Conservation (phyloP, 129 eudicot species). For the Arctium minus region DNA sequence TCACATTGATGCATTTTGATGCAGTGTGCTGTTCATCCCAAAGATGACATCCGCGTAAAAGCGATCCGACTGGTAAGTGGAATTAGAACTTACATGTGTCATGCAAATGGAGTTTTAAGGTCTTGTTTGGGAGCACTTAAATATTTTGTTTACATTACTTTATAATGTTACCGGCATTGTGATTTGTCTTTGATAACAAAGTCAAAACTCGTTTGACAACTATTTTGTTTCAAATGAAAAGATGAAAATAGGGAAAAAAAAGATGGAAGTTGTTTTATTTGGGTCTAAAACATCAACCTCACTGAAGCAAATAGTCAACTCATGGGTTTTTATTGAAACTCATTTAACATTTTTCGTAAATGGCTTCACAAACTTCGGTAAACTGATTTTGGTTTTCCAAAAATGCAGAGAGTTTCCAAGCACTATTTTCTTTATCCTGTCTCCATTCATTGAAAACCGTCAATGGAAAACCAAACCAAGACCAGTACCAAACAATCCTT, state of each 20-base stretch:
- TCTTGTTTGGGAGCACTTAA: conserved; percentile 4
- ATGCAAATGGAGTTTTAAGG: conserved; percentile 14
- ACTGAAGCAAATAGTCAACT: background rate
- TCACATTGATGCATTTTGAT: conserved; percentile 22
- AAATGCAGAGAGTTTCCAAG: background rate
- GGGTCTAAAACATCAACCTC: background rate
- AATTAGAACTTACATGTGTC: background rate
- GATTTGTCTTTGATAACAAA: conserved; percentile 1
- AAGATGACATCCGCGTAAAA: conserved; percentile 83
- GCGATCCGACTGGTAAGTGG: conserved; percentile 84
- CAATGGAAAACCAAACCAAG: background rate
- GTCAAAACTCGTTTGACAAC: conserved; percentile 3
- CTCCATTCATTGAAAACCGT: background rate
- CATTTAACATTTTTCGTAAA: background rate
- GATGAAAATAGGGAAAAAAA: background rate
- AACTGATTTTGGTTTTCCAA: background rate
- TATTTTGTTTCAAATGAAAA: background rate
- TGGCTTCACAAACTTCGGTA: background rate
- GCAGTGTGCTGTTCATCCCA: conserved; percentile 92
- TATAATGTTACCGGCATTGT: background rate
- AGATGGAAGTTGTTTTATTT: background rate
- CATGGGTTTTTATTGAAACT: background rate
- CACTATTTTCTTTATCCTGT: background rate
- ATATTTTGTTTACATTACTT: background rate
- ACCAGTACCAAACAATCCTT: background rate